Evolutionary conservation across 2,329 filamentous ascomycete species (phyloP), one percentile per base, ranked within the genome.

Genomic region (Pseudogymnoascus sp.): DNA sequence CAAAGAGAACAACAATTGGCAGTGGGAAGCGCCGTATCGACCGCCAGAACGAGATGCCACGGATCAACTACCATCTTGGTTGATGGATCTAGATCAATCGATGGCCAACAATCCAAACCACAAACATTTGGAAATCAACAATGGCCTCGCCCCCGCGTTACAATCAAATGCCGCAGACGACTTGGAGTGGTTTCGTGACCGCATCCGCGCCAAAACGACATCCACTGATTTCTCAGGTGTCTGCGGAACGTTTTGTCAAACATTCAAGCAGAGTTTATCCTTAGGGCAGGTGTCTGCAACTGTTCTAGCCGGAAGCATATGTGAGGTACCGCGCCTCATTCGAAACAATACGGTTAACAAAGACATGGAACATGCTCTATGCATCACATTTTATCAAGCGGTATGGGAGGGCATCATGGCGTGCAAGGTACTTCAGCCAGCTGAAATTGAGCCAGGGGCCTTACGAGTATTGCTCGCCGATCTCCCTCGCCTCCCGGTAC

Each of bases 21-120:
- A 69, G 25, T 74, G 71, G 69, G 63, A 73, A 60, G 62, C 72
- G 36, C 72, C 72, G 35, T 61, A n/a, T 25, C 62, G 22, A 62
- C 49, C 58, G 14, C 38, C 52, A 38, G 36, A 63, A 39, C 19
- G 45, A 55, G 58, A 38, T 8, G 14, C 28, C n/a, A 49, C 8
- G 7, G 25, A 36, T 25, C 19, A 23, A 41, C 42, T 71, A 39
- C 67, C 68, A 16, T 33, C 60, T 36, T 72, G 68, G 69, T 41
- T 71, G 30, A 59, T 52, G 5, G 63, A 65, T 60, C 35, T 60
- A 12, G 35, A 41, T 30, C 58, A 60, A 25, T 39, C 33, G 14
- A 25, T n/a, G 19, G 38, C n/a, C 58, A 16, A 39, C 12, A 30
- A 39, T 19, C 28, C 49, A 35, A 33, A 33, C 9, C 49, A 55